Percentiles rank a stretch among this genome's conserved stretches.
phyloP scores from a whole-genome alignment of 148 eudicot species.

The Limonium bicolor region DNA sequence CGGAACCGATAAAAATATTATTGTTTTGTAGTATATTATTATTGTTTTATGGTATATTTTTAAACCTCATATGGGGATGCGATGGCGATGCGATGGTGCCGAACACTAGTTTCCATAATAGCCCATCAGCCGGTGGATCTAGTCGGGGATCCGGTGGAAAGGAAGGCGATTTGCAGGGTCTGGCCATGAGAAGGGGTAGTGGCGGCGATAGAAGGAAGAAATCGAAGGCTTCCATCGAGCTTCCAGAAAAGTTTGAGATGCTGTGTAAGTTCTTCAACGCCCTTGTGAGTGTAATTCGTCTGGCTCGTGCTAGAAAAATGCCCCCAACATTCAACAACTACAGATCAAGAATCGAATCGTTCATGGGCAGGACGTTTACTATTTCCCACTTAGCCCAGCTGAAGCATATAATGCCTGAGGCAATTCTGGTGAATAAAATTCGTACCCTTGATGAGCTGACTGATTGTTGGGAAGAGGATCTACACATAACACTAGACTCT shows the following conservation, averaged over 20 bases:
- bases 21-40: too few species aligned
- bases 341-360: constrained; percentile 33
- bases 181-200: too few species aligned
- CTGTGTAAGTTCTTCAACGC: constrained; percentile 55
- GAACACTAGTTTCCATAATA: too few species aligned
- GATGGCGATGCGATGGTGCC: too few species aligned
- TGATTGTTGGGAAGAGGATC: constrained; percentile 65
- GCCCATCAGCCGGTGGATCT: too few species aligned
- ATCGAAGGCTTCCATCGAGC: too few species aligned
- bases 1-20: too few species aligned
- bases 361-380: constrained; percentile 73
- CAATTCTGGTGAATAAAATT: constrained; percentile 39
- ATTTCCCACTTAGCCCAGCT: constrained; percentile 56
- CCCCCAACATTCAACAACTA: constrained; percentile 38
- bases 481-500: constrained; percentile 28
- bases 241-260: constrained; percentile 40
- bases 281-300: constrained; percentile 49
- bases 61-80: too few species aligned
- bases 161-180: too few species aligned
- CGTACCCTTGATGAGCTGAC: constrained; percentile 51
- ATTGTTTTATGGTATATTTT: too few species aligned
- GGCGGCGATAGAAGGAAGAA: too few species aligned
- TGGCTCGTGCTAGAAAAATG: constrained; percentile 30
- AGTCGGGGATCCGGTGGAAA: too few species aligned
- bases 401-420: constrained; percentile 65